These are phyloP conservation scores for Aspergillus chevalieri DNA, from an alignment of 2,329 filamentous ascomycete genomes.

Conservation along the genomic window DNA sequence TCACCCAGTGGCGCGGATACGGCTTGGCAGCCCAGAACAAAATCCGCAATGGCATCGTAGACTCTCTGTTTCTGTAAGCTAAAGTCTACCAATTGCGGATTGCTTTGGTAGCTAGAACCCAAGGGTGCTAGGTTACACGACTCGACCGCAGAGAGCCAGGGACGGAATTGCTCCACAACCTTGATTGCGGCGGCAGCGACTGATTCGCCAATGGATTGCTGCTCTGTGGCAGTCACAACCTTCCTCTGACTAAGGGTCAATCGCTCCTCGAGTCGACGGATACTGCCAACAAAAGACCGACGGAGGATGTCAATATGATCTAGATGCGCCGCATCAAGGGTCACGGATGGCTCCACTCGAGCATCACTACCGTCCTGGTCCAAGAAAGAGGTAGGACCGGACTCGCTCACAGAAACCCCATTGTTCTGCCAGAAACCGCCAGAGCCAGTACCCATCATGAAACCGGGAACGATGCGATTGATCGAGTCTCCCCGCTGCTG, in stretches of 20 bases:
- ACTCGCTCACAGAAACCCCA: slow-evolving; percentile 57
- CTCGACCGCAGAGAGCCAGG: slow-evolving; percentile 84
- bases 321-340: slow-evolving; percentile 69
- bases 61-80: slow-evolving; percentile 84
- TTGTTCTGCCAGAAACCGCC: slow-evolving; percentile 83
- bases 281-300: slow-evolving; percentile 74
- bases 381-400: slow-evolving; percentile 63
- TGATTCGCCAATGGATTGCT: slow-evolving; percentile 73
- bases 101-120: slow-evolving; percentile 72
- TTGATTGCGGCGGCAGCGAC: slow-evolving; percentile 72
- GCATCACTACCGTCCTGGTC: slow-evolving; percentile 80
- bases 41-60: slow-evolving; percentile 87
- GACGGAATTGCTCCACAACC: slow-evolving; percentile 81
- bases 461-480: slow-evolving; percentile 85
- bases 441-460: slow-evolving; percentile 74
- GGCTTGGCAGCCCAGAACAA: slow-evolving; percentile 79
- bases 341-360: slow-evolving; percentile 62
- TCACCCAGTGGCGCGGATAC: slow-evolving; percentile 88
- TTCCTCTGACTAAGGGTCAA: slow-evolving; percentile 75
- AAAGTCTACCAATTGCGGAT: slow-evolving; percentile 80
- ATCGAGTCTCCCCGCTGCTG: slow-evolving; percentile 92
- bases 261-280: slow-evolving; percentile 81
- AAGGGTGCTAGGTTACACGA: slow-evolving; percentile 82
- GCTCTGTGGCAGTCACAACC: slow-evolving; percentile 69
- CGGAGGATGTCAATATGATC: slow-evolving; percentile 82